These are phyloP conservation scores for Crithidia fasciculata DNA, from an alignment of 208 protist genomes.

Conservation along the genomic window DNA sequence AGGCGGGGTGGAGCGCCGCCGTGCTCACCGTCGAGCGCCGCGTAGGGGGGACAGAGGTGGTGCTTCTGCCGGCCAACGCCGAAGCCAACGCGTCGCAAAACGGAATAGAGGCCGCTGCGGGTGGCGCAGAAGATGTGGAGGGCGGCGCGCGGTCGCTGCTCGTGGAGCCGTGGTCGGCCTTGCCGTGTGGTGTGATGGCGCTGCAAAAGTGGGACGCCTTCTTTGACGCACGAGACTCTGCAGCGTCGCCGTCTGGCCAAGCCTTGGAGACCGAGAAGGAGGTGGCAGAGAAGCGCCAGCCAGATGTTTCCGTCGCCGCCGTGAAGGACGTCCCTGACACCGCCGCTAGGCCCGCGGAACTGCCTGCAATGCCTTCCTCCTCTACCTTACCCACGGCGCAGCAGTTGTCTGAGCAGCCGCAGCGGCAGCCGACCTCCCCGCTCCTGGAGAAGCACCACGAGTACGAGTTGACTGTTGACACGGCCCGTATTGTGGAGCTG, in stretches of 20 bases:
- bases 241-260: background rate
- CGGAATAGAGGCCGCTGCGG: background rate
- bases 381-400: background rate
- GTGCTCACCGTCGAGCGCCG: slow-evolving; percentile 69
- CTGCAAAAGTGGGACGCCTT: slow-evolving; percentile 20
- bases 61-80: slow-evolving; percentile 20
- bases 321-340: background rate
- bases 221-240: background rate
- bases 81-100: background rate
- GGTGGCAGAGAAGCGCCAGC: background rate
- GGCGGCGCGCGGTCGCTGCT: slow-evolving; percentile 6
- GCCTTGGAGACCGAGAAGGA: background rate
- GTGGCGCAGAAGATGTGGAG: background rate
- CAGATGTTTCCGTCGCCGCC: no score
- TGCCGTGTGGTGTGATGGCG: slow-evolving; percentile 21
- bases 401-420: background rate
- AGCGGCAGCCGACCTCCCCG: background rate
- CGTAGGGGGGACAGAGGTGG: slow-evolving; percentile 19
- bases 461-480: slow-evolving; percentile 15
- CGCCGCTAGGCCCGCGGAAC: background rate
- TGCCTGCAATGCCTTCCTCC: background rate
- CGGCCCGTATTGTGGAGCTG: slow-evolving; percentile 14
- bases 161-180: slow-evolving; percentile 27
- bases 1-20: slow-evolving; percentile 36
- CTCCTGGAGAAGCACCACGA: slow-evolving; percentile 40